Conservation (phyloP, 768 basidiomycete species). For the Pleurotus salmoneostramineus region DNA sequence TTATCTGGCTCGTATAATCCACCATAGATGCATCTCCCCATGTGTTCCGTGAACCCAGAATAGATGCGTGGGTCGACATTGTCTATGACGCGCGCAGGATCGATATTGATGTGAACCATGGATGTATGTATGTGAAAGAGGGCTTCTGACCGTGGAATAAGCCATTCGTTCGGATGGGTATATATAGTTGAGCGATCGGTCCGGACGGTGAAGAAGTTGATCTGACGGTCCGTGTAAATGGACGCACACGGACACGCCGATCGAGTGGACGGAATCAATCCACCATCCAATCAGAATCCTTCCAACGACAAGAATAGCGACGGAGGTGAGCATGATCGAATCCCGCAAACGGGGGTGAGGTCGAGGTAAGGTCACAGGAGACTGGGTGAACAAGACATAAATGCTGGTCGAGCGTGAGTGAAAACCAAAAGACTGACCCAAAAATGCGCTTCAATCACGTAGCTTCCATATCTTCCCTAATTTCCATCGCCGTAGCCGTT, state of each 20-base stretch:
- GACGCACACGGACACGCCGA: background rate
- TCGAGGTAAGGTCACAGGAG: too few relatives aligned
- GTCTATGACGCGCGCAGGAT: conserved; percentile 36
- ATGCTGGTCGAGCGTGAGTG: too few relatives aligned
- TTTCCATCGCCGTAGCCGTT: background rate
- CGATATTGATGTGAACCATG: conserved; percentile 29
- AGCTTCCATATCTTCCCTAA: too few relatives aligned
- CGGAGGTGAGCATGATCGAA: too few relatives aligned
- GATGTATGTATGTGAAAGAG: background rate
- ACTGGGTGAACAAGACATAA: too few relatives aligned
- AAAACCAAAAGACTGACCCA: too few relatives aligned
- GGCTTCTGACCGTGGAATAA: background rate
- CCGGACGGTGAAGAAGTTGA: background rate
- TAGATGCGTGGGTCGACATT: conserved; percentile 47
- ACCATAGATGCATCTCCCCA: conserved; percentile 53
- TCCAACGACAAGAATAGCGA: too few relatives aligned
- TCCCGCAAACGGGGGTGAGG: too few relatives aligned
- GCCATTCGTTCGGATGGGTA: background rate
- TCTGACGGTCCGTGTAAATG: background rate
- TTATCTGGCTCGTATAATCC: conserved; percentile 40
- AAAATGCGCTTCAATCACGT: too few relatives aligned
- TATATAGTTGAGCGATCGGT: background rate
- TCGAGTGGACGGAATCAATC: too few relatives aligned
- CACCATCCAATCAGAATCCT: too few relatives aligned
- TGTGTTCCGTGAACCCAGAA: conserved; percentile 61